Evolutionary conservation across 2,329 filamentous ascomycete species (phyloP).

Genomic region (Aureobasidium uvarum): DNA sequence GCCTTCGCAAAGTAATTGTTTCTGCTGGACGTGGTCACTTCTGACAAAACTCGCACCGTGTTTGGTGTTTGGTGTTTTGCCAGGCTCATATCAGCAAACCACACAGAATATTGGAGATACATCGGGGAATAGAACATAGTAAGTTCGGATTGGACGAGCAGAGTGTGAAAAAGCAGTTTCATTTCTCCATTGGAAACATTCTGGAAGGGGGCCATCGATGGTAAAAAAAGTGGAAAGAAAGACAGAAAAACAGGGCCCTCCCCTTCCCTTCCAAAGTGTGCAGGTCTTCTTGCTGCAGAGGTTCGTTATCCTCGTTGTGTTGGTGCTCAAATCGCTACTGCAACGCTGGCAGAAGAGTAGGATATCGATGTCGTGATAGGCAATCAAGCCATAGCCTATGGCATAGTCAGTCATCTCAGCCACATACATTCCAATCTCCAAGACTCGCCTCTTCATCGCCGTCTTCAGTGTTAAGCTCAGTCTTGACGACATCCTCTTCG

Average conservation of each 20-base stretch:
- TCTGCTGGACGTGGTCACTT: background rate
- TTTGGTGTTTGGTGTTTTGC: no score
- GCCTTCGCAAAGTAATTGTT: background rate
- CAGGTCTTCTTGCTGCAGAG: background rate
- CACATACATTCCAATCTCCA: background rate
- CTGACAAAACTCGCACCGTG: background rate
- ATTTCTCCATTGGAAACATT: background rate
- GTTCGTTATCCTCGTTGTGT: background rate
- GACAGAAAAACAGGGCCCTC: background rate
- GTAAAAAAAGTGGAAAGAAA: background rate
- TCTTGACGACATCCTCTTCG: background rate
- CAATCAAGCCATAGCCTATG: slow-evolving; percentile 5
- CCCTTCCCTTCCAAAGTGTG: background rate
- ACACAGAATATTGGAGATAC: background rate
- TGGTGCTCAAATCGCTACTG: background rate
- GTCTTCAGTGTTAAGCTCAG: background rate
- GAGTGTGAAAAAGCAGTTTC: background rate
- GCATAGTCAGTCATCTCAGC: background rate
- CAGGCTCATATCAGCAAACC: background rate
- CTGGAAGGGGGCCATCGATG: background rate
- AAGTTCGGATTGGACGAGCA: no score
- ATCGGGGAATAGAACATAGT: background rate
- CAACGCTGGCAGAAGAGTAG: no score
- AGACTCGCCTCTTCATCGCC: slow-evolving; percentile 5
- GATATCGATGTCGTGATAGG: background rate